Evolutionary conservation across 495 filamentous ascomycete genomes (phyloP).

Genomic region (Neurospora sp.): DNA sequence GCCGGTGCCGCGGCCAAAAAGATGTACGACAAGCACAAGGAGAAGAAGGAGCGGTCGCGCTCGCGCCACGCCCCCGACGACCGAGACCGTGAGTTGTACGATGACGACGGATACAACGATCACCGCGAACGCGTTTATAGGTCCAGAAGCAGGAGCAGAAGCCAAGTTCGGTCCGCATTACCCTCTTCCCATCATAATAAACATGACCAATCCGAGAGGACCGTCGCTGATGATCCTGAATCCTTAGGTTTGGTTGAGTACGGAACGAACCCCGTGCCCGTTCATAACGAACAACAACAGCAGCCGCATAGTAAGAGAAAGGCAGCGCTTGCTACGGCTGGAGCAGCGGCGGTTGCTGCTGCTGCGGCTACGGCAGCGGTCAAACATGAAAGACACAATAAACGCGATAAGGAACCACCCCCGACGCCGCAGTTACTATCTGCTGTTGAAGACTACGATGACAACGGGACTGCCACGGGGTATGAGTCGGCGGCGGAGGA

Average conservation of each 20-base stretch:
- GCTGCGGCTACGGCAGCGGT: background rate
- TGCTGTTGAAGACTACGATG: background rate
- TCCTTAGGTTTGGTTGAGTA: conserved; percentile 69
- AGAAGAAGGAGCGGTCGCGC: conserved; percentile 37
- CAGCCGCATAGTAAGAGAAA: background rate
- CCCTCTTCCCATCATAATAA: conserved; percentile 24
- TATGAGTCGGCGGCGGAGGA: conserved; percentile 26
- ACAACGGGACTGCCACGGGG: conserved; percentile 4
- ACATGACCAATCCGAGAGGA: background rate
- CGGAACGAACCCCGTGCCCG: conserved; percentile 53
- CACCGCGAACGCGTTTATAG: conserved; percentile 10
- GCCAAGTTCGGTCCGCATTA: conserved; percentile 41
- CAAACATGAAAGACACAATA: background rate
- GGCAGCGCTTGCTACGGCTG: background rate
- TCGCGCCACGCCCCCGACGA: conserved; percentile 34
- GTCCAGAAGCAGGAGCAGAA: conserved; percentile 44
- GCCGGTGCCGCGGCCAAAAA: conserved; percentile 72
- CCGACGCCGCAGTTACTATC: background rate
- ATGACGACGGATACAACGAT: conserved; percentile 17
- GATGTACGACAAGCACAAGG: conserved; percentile 60
- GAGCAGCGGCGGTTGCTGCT: background rate
- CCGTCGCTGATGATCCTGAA: conserved; percentile 49
- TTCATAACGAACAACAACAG: background rate
- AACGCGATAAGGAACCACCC: conserved; percentile 26
- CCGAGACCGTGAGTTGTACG: conserved; percentile 24